Base-by-base conservation (phyloP, 1,139 yeast genomes). In the Saccharomyces pastorianus region DNA sequence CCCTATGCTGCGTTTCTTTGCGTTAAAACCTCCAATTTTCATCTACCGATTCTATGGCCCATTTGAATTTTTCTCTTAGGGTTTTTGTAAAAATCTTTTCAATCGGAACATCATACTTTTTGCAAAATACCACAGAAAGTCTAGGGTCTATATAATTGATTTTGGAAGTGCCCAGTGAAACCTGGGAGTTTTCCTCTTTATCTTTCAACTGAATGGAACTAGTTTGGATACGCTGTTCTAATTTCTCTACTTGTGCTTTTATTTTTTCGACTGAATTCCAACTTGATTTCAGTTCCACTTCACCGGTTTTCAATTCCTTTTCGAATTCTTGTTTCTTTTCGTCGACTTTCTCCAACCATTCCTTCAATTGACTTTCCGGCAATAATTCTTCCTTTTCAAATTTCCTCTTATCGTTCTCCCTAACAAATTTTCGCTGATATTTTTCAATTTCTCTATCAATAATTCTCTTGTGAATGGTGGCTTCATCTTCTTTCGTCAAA, bases 81-180 rank as follows among this genome's bases (percentile, higher is more conserved):
- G 98, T 87, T 72, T 89, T 90, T 26, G 97, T 86, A 64, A 93
- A 90, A 53, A 93, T 77, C 71, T 88, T 90, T 70, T 91, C 98
- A 57, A 93, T 85, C 11, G 98, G 98, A 27, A 93, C 97, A 55
- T 82, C 77, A 67, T 76, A 89, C 71, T 84, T 88, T 71, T 90
- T 90, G 51, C 96, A 81, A 71, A 90, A 93, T 79, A 88, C 84
- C 49, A 88, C 97, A 0, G 96, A 84, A 63, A 93, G 76, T 62
- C 99, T 78, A 27, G 99, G 99, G 71, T 93, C 99, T 58, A 91
- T 91, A 76, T 91, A 91, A 71, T 91, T 91, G 79, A 88, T 83
- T 74, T 91, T 91, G 42, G 96, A 88, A 0, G 99, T 91, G 48
- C 96, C 91, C 63, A 91, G 76, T 0, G 98, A 91, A 29, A 93